Percentiles rank a stretch among this genome's conserved stretches.
Evolutionary conservation across 73 alveolate species (phyloP).

Genomic region (Paramecium caudatum): DNA sequence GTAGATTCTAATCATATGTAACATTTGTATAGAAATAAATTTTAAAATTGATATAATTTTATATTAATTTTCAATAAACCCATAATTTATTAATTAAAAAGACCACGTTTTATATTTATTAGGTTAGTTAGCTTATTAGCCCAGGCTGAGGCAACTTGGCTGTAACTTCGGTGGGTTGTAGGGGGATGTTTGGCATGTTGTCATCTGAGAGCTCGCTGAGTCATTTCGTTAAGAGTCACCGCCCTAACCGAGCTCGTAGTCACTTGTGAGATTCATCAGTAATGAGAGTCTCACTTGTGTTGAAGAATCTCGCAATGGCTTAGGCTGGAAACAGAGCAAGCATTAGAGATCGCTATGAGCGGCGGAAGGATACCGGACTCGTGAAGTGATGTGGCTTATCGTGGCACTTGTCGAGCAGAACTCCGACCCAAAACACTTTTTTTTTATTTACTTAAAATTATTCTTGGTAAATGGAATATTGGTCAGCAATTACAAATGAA

Average conservation of each 20-base stretch:
- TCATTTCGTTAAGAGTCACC: slow-evolving; percentile 71
- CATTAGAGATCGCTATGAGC: slow-evolving; percentile 70
- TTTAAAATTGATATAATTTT: neutral
- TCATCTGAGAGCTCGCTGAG: slow-evolving; percentile 68
- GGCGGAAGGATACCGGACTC: slow-evolving; percentile 76
- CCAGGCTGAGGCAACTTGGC: slow-evolving; percentile 67
- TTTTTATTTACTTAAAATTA: slow-evolving; percentile 11
- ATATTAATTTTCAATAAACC: slow-evolving; percentile 47
- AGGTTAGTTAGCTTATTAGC: neutral
- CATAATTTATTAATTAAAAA: neutral
- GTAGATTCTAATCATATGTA: no score
- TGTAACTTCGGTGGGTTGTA: slow-evolving; percentile 60
- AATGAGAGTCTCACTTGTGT: slow-evolving; percentile 61
- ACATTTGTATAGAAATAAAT: neutral
- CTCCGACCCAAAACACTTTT: slow-evolving; percentile 57
- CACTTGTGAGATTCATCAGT: slow-evolving; percentile 45
- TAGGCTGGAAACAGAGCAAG: slow-evolving; percentile 74
- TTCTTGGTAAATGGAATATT: slow-evolving; percentile 11
- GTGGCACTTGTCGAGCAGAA: slow-evolving; percentile 34
- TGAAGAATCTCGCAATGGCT: slow-evolving; percentile 67
- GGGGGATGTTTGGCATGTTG: slow-evolving; percentile 57
- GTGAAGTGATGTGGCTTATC: slow-evolving; percentile 66
- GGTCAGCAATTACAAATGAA: neutral
- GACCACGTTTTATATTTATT: neutral
- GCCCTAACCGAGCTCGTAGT: slow-evolving; percentile 75